Evolutionary conservation across 129 eudicot species (phyloP), one percentile per base, ranked within the genome.

Genomic region (Tanacetum coccineum): DNA sequence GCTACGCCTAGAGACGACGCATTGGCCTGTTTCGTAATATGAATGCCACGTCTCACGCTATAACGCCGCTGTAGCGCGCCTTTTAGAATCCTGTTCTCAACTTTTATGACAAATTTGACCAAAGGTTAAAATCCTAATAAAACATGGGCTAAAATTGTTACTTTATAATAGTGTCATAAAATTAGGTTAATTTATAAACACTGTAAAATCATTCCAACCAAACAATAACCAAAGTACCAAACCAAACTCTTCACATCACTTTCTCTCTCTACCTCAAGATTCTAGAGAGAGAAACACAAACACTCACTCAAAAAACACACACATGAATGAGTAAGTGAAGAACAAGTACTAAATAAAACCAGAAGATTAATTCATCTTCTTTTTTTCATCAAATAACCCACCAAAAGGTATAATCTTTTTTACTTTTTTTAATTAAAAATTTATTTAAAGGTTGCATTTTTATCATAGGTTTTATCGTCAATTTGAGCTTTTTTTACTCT

Each of bases 181-280:
- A 74, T 74, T 61, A 67, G 69, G 74, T 68, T 49, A 39, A 7
- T 69, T 49, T 52, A 13, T 3, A 25, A 73, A 10, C 63, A 75
- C 57, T 59, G 69, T 75, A 66, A 70, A 59, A 39, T 49, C 52
- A 15, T 15, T 46, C n/a, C 49, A 6, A 48, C 67, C 79, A 59
- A 65, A 65, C 54, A 32, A 32, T 1, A 32, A 32, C 40, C 40
- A 36, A 6, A 36, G 42, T 36, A 36, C 42, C 47, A 13, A 48
- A 47, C 18, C 73, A 53, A 44, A 56, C 42, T 61, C 52, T 36
- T 36, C 30, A 44, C 55, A 47, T 25, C 66, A 3, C 39, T 50
- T 54, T 74, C 68, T 67, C 73, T 67, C 68, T 67, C 74, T 48
- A 74, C 22, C 52, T 36, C 42, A 75, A 67, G 69, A 67, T 75